Evolutionary conservation across 768 basidiomycete genomes (phyloP).

Genomic region (Cystoderma amianthinum): DNA sequence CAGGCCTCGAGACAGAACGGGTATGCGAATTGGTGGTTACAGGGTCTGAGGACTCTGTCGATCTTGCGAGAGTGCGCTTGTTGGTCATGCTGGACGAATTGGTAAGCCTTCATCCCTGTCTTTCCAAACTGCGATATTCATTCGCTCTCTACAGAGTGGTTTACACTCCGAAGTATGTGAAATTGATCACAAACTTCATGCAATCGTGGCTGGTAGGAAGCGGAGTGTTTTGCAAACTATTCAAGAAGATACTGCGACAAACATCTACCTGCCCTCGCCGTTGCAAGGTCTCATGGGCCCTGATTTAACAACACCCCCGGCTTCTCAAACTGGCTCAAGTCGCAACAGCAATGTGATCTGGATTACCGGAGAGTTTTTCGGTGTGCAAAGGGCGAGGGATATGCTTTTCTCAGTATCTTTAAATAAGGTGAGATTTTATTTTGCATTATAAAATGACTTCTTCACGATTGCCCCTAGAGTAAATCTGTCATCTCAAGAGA

Average conservation of each 20-base stretch:
- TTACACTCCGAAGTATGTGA: conserved; percentile 88
- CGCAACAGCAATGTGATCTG: conserved; percentile 77
- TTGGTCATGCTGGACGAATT: conserved; percentile 94
- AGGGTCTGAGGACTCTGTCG: conserved; percentile 83
- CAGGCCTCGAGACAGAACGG: conserved; percentile 89
- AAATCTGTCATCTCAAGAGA: conserved; percentile 89
- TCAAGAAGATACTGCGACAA: conserved; percentile 95
- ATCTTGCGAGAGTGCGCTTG: conserved; percentile 83
- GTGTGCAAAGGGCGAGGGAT: conserved; percentile 89
- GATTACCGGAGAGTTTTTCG: conserved; percentile 98
- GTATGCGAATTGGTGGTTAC: conserved; percentile 91
- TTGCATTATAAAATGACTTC: conserved; percentile 2
- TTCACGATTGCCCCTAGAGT: too few species aligned
- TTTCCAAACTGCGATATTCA: not conserved
- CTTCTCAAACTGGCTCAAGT: conserved; percentile 29
- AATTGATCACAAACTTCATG: conserved; percentile 91
- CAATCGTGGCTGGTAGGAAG: conserved; percentile 87
- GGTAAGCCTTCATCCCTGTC: conserved; percentile 64
- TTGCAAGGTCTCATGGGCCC: conserved; percentile 80
- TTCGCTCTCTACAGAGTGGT: conserved; percentile 55
- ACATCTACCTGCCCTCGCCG: conserved; percentile 91
- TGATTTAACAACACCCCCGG: conserved; percentile 38
- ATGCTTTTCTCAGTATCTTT: conserved; percentile 88
- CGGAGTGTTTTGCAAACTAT: conserved; percentile 83
- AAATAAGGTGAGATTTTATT: conserved; percentile 57